Base-by-base conservation (phyloP, 2,329 filamentous ascomycete species). In the Fusarium begoniae region DNA sequence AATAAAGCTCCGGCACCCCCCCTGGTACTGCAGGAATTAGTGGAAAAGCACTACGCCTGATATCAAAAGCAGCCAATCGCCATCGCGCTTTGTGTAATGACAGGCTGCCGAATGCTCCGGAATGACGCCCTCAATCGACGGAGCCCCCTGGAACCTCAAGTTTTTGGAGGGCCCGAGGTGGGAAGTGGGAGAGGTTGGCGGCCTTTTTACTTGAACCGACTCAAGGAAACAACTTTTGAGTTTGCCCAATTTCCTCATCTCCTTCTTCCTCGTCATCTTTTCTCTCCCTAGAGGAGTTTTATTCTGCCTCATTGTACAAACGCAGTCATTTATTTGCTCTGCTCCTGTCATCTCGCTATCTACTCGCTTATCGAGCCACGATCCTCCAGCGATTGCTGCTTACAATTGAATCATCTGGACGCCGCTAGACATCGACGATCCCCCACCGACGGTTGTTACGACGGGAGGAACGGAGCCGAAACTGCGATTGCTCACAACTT, bases 301-400 rank as follows among this genome's bases (percentile, higher is more conserved):
- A 62, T 69, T 61, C 35, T 32, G 30, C 28, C 28, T 20, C 28
- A 12, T 22, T 26, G 18, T 32, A 37, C 32, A 59, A 57, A 48
- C 53, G 66, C 72, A 71, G 71, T 72, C 72, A 71, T 77, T 77
- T 24, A 44, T 43, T 76, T 79, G 75, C 61, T 71, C 69, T 77
- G 75, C 51, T 51, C 61, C 50, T 43, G 8, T 8, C 48, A 66
- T 35, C 20, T 45, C 54, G 53, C 28, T 28, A 44, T 58, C 32
- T 43, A 24, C 32, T 74, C 72, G 72, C 74, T 75, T 77, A 72
- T 76, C 73, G 61, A 68, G 30, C 45, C 43, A 51, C 60, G 41
- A 45, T 59, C 47, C 37, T 10, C 20, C 45, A 37, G 47, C 44
- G 28, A 47, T 50, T 64, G 17, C 40, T 63, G 43, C 47, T 62